Conservation (phyloP, 768 basidiomycete species). For the Macrocybe gigantea region DNA sequence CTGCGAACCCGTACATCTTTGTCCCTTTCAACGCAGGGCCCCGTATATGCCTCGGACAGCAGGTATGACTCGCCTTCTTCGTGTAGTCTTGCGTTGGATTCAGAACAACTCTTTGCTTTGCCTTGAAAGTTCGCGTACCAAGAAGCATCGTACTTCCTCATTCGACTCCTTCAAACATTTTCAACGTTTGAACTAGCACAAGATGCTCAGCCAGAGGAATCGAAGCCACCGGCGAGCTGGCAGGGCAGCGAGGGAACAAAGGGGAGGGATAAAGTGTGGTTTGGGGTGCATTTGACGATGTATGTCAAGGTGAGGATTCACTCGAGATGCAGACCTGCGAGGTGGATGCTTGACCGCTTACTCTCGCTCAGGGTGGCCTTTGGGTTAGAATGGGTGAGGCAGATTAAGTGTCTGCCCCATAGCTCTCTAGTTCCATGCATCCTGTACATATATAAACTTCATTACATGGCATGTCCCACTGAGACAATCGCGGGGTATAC, state of each 20-base stretch:
- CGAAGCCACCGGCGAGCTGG: constrained; percentile 43
- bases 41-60: constrained; percentile 47
- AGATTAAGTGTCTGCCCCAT: too few species aligned
- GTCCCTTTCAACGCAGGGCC: constrained; percentile 49
- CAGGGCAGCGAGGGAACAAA: constrained; percentile 27
- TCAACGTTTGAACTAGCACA: constrained; percentile 36
- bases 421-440: too few species aligned
- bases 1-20: constrained; percentile 53
- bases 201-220: constrained; percentile 36
- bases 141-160: constrained; percentile 57
- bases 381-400: too few species aligned
- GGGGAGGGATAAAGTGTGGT: constrained; percentile 39
- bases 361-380: too few species aligned
- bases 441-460: too few species aligned
- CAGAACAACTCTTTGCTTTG: not conserved
- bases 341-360: too few species aligned
- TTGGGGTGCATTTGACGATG: constrained; percentile 49
- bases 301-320: constrained; percentile 29
- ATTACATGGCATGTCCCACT: too few species aligned
- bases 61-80: constrained; percentile 20
- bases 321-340: too few species aligned
- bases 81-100: not conserved
- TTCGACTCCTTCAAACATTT: constrained; percentile 53
- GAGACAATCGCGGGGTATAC: too few species aligned
- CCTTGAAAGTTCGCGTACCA: constrained; percentile 54